A percentile compares a stretch with the other conserved stretches of the same genome.
Evolutionary conservation across 192 early-diverging fungal species (phyloP).

Genomic region (Coemansia sp.): DNA sequence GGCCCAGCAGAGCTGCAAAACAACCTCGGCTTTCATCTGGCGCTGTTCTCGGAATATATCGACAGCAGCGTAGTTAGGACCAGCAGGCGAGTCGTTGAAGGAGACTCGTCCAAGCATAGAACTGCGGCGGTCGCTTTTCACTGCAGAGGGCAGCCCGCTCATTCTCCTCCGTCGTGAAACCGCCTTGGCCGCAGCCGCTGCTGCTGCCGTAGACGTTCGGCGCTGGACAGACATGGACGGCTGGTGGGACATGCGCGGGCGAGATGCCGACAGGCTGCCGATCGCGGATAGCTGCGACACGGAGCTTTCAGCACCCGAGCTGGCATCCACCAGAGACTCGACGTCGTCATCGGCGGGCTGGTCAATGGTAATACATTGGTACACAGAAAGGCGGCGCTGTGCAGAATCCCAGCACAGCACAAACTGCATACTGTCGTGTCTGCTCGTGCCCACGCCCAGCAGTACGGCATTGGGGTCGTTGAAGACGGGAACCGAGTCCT

Average conservation of each 20-base stretch:
- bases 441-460: slow-evolving; percentile 13
- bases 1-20: slow-evolving; percentile 32
- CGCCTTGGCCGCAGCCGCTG: slow-evolving; percentile 25
- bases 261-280: slow-evolving; percentile 15
- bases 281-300: slow-evolving; percentile 1
- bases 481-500: slow-evolving; percentile 16
- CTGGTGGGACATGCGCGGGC: slow-evolving; percentile 26
- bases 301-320: not conserved
- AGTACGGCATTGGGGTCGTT: slow-evolving; percentile 22
- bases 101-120: slow-evolving; percentile 41
- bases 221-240: slow-evolving; percentile 41
- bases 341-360: slow-evolving; percentile 3
- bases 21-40: slow-evolving; percentile 33
- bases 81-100: slow-evolving; percentile 43
- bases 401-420: slow-evolving; percentile 41
- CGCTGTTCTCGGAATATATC: slow-evolving; percentile 43
- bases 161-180: too few relatives aligned
- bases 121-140: slow-evolving; percentile 32
- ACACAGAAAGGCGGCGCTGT: slow-evolving; percentile 17
- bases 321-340: not conserved
- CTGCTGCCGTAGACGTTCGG: slow-evolving; percentile 25
- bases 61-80: slow-evolving; percentile 24
- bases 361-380: slow-evolving; percentile 16
- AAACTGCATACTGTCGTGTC: slow-evolving; percentile 14
- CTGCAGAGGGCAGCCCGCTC: slow-evolving; percentile 26